A percentile compares a stretch with the other conserved stretches of the same genome.
Evolutionary conservation across 257 asterid genomes (phyloP).

Genomic region (Coffea canephora): DNA sequence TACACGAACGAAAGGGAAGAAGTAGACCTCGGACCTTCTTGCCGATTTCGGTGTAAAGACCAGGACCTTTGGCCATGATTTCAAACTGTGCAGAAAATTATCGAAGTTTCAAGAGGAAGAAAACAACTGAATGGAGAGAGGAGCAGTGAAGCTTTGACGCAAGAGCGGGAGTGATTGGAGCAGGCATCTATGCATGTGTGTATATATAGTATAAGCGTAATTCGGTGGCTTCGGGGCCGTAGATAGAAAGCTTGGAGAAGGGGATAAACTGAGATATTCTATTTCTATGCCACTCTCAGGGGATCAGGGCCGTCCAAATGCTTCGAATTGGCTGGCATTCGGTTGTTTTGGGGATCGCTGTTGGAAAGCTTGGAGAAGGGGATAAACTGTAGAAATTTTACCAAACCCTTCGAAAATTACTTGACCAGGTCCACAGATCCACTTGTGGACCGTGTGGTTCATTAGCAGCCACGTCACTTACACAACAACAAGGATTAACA

Average conservation of each 20-base stretch:
- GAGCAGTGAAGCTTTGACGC: slow-evolving; percentile 1
- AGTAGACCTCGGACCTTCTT: slow-evolving; percentile 69
- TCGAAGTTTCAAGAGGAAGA: background rate
- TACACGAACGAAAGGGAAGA: background rate
- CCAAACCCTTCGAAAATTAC: too few relatives aligned
- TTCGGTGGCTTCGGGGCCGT: slow-evolving; percentile 32
- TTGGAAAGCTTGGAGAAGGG: slow-evolving; percentile 28
- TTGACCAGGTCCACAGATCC: too few relatives aligned
- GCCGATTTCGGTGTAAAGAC: slow-evolving; percentile 86
- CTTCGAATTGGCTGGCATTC: too few relatives aligned
- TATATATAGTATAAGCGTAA: too few relatives aligned
- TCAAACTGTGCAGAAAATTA: slow-evolving; percentile 4
- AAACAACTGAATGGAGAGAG: too few relatives aligned
- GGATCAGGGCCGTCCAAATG: too few relatives aligned
- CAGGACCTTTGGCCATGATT: slow-evolving; percentile 90
- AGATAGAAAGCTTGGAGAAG: background rate
- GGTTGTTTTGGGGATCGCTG: too few relatives aligned
- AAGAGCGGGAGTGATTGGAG: background rate
- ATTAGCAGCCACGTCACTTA: too few relatives aligned
- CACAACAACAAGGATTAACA: too few relatives aligned
- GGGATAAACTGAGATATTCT: too few relatives aligned
- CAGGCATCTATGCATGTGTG: background rate
- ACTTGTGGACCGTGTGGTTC: too few relatives aligned
- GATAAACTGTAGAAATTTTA: background rate
- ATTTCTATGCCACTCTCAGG: too few relatives aligned